These are phyloP conservation scores for Phlyctochytrium planicorne DNA, from an alignment of 192 early-diverging fungal species.

Conservation along the genomic window DNA sequence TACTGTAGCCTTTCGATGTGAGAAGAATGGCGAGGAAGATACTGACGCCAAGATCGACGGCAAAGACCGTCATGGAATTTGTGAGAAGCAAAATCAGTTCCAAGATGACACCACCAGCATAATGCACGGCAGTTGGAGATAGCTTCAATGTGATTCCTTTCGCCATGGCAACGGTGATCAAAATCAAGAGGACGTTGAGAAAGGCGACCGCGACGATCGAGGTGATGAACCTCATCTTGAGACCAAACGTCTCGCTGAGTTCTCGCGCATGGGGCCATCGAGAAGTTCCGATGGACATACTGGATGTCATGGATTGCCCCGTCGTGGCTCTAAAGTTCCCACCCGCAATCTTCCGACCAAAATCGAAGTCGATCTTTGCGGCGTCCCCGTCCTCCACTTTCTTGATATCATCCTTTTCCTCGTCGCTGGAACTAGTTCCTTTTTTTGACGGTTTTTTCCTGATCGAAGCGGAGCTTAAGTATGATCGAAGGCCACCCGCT, in stretches of 20 bases:
- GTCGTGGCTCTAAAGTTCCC: no score
- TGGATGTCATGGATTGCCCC: not conserved
- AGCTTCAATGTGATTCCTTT: not conserved
- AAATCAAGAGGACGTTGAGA: conserved; percentile 9
- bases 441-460: no score
- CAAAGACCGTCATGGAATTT: conserved; percentile 9
- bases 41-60: conserved; percentile 18
- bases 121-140: conserved; percentile 8
- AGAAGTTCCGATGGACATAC: conserved; percentile 5
- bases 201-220: conserved; percentile 1
- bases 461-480: no score
- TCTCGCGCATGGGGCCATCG: conserved; percentile 21
- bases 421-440: no score
- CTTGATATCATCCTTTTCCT: no score
- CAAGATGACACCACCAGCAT: conserved; percentile 13
- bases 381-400: no score
- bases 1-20: conserved; percentile 16
- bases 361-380: no score
- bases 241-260: conserved; percentile 14
- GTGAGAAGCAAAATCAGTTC: conserved; percentile 15
- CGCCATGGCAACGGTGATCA: not conserved
- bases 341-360: no score
- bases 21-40: conserved; percentile 23
- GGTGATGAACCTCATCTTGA: not conserved
- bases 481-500: no score